phyloP scores from a whole-genome alignment of 2,329 filamentous ascomycete genomes.

The Claviceps quebecensis region DNA sequence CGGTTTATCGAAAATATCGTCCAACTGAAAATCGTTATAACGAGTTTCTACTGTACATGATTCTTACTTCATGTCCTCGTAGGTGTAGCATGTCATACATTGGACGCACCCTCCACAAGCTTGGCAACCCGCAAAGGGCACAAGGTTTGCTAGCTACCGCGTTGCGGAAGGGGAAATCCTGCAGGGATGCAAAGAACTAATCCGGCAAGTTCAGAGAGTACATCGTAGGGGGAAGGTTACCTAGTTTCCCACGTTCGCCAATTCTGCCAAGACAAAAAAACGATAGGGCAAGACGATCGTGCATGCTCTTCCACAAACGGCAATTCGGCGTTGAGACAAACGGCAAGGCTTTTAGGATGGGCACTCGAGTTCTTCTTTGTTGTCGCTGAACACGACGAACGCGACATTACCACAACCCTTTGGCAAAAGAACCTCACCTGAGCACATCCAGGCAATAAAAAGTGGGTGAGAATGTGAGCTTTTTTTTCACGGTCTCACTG shows the following conservation, averaged over 20 bases:
- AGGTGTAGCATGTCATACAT: background rate
- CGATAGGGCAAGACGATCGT: background rate
- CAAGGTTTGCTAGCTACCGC: background rate
- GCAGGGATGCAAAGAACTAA: background rate
- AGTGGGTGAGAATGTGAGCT: no score
- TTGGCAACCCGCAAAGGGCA: background rate
- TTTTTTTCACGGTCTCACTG: no score
- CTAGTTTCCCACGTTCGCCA: background rate
- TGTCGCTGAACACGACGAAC: background rate
- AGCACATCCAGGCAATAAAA: no score
- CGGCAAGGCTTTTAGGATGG: background rate
- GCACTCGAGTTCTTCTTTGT: background rate
- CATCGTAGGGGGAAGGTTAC: no score
- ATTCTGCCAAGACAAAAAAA: background rate
- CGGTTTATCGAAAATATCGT: no score
- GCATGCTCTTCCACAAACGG: conserved; percentile 1
- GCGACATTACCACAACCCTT: background rate
- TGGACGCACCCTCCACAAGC: background rate
- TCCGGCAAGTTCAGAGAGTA: background rate
- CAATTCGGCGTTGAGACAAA: background rate
- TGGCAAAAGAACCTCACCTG: no score
- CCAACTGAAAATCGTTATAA: no score
- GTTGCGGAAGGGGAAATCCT: background rate
- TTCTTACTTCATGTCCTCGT: background rate
- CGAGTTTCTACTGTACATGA: no score